phyloP scores from a whole-genome alignment of 768 basidiomycete species.

The Boletus rex-veris region DNA sequence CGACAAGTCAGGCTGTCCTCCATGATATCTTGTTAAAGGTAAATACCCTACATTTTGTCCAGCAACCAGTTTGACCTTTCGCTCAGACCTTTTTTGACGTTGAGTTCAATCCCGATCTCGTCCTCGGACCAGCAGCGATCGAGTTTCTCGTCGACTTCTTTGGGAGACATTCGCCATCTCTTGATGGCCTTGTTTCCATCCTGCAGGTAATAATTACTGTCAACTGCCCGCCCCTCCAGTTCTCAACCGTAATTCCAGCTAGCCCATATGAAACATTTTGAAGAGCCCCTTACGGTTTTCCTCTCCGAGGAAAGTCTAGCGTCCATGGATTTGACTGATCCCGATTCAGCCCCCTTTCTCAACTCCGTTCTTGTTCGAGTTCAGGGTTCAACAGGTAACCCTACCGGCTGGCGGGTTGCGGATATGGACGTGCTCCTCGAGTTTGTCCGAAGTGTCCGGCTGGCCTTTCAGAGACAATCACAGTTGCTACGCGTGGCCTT shows the following conservation, averaged over 20 bases:
- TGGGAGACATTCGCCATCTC: constrained; percentile 50
- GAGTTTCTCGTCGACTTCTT: constrained; percentile 58
- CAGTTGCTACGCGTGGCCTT: constrained; percentile 46
- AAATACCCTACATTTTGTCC: neutral
- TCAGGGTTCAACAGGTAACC: constrained; percentile 20
- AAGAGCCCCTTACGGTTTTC: constrained; percentile 49
- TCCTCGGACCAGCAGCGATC: constrained; percentile 57
- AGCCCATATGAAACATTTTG: constrained; percentile 67
- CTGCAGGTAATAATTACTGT: constrained; percentile 49
- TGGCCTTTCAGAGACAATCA: constrained; percentile 30
- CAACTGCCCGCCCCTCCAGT: neutral
- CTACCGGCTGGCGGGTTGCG: constrained; percentile 24
- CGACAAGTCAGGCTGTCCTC: constrained; percentile 45
- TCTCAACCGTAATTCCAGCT: constrained; percentile 39
- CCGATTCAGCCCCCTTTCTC: constrained; percentile 33
- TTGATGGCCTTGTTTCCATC: constrained; percentile 54
- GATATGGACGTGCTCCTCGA: constrained; percentile 32
- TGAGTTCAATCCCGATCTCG: constrained; percentile 54
- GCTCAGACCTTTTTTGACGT: constrained; percentile 63
- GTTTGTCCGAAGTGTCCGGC: constrained; percentile 38
- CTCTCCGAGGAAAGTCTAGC: constrained; percentile 9
- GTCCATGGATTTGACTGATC: constrained; percentile 13
- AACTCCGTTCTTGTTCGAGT: constrained; percentile 38
- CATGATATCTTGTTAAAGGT: constrained; percentile 58
- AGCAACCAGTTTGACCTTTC: neutral